Conservation (phyloP, 352 stramenopile genomes). For the Hyaloperonospora arabidopsidis region DNA sequence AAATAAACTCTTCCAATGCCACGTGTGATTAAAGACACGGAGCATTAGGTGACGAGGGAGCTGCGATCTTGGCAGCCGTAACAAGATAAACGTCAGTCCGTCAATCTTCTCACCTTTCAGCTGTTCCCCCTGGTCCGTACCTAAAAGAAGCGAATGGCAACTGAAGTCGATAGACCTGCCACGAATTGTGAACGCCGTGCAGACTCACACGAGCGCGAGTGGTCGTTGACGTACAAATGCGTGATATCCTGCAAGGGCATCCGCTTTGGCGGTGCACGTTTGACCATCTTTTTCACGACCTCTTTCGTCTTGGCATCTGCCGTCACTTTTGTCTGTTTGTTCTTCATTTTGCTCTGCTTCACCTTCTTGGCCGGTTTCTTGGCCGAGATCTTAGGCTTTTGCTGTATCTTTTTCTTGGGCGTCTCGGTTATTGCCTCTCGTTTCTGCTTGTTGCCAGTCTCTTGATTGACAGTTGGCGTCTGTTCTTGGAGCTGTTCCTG, state of each 20-base stretch:
- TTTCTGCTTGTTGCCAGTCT: constrained; percentile 1
- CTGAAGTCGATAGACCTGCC: constrained; percentile 29
- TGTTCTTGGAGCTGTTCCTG: background rate
- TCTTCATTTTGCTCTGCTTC: constrained; percentile 17
- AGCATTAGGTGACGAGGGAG: too few species aligned
- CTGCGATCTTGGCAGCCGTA: too few species aligned
- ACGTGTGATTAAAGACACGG: too few species aligned
- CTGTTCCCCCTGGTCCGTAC: background rate
- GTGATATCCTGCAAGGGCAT: constrained; percentile 59
- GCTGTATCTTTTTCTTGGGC: constrained; percentile 21
- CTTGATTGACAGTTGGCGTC: background rate
- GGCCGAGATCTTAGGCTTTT: constrained; percentile 22
- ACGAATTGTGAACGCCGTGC: constrained; percentile 18
- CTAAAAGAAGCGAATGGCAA: constrained; percentile 49
- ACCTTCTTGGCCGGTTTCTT: constrained; percentile 22
- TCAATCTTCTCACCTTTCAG: background rate
- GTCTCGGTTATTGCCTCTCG: constrained; percentile 7
- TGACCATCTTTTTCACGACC: constrained; percentile 12
- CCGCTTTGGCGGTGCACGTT: constrained; percentile 29
- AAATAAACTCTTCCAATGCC: too few species aligned
- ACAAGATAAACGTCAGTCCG: background rate
- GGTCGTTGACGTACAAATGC: constrained; percentile 49
- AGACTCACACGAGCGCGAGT: constrained; percentile 11
- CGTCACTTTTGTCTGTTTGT: constrained; percentile 13
- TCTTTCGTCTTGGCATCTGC: constrained; percentile 10